Evolutionary conservation across 2,329 filamentous ascomycete genomes (phyloP), one percentile per base, ranked within the genome.

Genomic region (Sphaerulina vaccinii): DNA sequence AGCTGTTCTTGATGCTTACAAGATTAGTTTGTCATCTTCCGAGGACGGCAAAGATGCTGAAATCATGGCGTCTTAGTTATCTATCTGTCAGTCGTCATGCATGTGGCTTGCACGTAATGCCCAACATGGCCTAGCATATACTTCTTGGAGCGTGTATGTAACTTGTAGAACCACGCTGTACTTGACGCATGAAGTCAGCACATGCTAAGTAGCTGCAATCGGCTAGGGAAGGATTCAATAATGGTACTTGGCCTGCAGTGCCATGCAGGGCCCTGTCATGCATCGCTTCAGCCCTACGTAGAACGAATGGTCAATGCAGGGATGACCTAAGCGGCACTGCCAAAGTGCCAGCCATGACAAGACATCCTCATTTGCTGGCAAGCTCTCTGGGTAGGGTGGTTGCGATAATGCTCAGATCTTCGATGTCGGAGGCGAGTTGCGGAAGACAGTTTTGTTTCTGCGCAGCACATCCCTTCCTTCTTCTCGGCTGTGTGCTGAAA

Each of bases 31-130:
- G 48, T 27, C 43, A 46, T 46, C 27, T 42, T 18, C 36, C 21
- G 47, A 39, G 38, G 29, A 5, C 10, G 27, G n/a, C 27, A 13
- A 9, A 29, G n/a, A 29, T 10, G n/a, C 27, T 13, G 10, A 29
- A 18, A 23, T 43, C 43, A 41, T 36, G 29, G 33, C 38, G 50
- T 53, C 50, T 53, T 50, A 52, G 51, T 56, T 46, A 53, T 53
- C 54, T 49, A 29, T 9, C 24, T 27, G 24, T 27, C 24, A 36
- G 27, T 54, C 33, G 45, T 38, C 45, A 48, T 36, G 32, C 53
- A 35, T 49, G 33, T 33, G 33, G 49, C 49, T 52, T 49, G 53
- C 53, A 42, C 40, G 13, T 41, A 49, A 22, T 42, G 44, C 37
- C 36, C 29, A 44, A 44, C 29, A 51, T 41, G 40, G 41, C 38